These are phyloP conservation scores for Trichopus zeylanicus DNA, from an alignment of 116 monocot genomes.

Conservation along the genomic window DNA sequence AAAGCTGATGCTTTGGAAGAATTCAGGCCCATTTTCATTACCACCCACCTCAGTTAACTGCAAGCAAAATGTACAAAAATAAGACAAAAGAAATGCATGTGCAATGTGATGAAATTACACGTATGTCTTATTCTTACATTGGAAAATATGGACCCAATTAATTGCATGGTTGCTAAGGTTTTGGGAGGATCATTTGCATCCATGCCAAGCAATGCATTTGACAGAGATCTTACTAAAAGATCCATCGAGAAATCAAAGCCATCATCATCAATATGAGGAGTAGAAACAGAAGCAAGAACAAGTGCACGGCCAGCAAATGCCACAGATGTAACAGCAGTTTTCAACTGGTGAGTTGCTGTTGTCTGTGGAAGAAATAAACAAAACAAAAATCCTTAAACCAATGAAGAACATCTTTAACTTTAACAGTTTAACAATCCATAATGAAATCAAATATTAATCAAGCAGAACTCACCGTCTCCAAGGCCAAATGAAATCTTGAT, in stretches of 20 bases:
- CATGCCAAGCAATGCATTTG: slow-evolving; percentile 95
- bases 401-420: too few species aligned
- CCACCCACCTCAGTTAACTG: slow-evolving; percentile 60
- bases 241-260: slow-evolving; percentile 28
- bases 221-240: slow-evolving; percentile 57
- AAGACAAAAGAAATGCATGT: slow-evolving; percentile 7
- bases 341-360: slow-evolving; percentile 98
- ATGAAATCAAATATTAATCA: slow-evolving; percentile 5
- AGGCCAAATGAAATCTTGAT: slow-evolving; percentile 76
- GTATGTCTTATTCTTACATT: slow-evolving; percentile 76
- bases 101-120: not conserved
- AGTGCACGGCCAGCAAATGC: slow-evolving; percentile 80
- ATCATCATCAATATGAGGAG: slow-evolving; percentile 18
- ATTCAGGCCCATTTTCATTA: slow-evolving; percentile 29
- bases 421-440: not conserved
- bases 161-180: slow-evolving; percentile 92
- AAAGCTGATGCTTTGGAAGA: slow-evolving; percentile 51
- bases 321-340: slow-evolving; percentile 85
- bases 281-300: slow-evolving; percentile 48
- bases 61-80: slow-evolving; percentile 10
- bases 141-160: slow-evolving; percentile 91
- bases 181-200: slow-evolving; percentile 99
- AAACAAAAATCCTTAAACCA: too few species aligned
- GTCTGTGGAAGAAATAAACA: slow-evolving; percentile 36
- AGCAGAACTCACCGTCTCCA: slow-evolving; percentile 73